Evolutionary conservation across 306 rosid genomes (phyloP), one percentile per base, ranked within the genome.

Genomic region (Cucumis cinereus): DNA sequence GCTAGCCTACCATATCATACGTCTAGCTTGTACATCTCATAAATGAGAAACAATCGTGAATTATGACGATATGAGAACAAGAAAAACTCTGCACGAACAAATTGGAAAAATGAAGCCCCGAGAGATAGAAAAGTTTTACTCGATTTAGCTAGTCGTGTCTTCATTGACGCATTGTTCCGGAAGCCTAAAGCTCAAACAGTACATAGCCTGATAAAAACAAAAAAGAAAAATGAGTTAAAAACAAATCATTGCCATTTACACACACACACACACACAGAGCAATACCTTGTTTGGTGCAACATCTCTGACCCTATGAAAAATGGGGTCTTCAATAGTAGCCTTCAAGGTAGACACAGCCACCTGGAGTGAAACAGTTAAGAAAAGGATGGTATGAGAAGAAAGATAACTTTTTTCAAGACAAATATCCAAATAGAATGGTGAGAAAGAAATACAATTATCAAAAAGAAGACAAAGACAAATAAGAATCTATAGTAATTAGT

Each of bases 281-380:
- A 49, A 75, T 77, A 91, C 98, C 98, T 94, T 94, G 87, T 91
- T 91, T 56, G 97, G 98, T 84, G 97, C 97, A 64, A 91, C 97
- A 78, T 90, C 96, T 85, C 99, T 89, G 77, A 94, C 98, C 85
- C 89, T 83, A 53, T 89, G 93, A 83, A 94, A 94, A 76, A 23
- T 75, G 23, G 95, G 73, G 66, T 91, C 90, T 64, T 84, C 79
- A 76, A 94, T 86, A 16, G 52, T 56, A 76, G 92, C 88, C 74
- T 84, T 82, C 83, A 94, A 83, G 81, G 90, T 90, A 73, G 90
- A 86, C 83, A 90, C 98, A n/a, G 98, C 97, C 77, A 15, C 88
- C 98, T 94, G 87, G 78, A 85, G 58, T 43, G 53, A 22, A 69
- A 33, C 35, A 40, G 78, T 71, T 35, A 53, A 13, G n/a, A 12